Percentiles rank a stretch among this genome's conserved stretches.
Evolutionary conservation across 345 rosid species (phyloP).

Genomic region (Linum usitatissimum): DNA sequence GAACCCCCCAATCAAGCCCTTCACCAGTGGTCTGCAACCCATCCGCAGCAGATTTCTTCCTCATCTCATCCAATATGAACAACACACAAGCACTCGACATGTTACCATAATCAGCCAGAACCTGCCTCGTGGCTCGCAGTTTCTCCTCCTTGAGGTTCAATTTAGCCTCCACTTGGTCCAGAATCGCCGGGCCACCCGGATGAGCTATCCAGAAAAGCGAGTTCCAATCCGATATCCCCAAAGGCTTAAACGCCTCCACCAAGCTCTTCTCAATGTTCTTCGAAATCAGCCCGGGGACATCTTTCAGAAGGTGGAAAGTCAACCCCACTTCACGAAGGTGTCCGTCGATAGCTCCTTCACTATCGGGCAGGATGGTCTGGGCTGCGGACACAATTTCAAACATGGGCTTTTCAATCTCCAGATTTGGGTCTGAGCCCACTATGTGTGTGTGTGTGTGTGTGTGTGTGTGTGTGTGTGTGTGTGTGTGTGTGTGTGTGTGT

Average conservation of each 20-base stretch:
- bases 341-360: background rate
- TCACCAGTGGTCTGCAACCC: constrained; percentile 1
- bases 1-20: constrained; percentile 5
- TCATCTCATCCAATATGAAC: constrained; percentile 4
- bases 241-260: background rate
- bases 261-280: constrained; percentile 5
- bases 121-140: constrained; percentile 2
- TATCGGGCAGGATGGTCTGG: background rate
- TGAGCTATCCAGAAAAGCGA: constrained; percentile 1
- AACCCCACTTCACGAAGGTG: constrained; percentile 3
- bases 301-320: background rate
- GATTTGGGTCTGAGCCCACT: constrained; percentile 1
- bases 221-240: constrained; percentile 5
- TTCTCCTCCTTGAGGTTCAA: constrained; percentile 1
- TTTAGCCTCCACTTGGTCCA: constrained; percentile 3
- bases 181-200: background rate
- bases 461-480: no score
- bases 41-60: constrained; percentile 1
- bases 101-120: background rate
- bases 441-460: no score
- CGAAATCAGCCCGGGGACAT: background rate
- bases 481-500: no score
- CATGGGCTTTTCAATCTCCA: background rate
- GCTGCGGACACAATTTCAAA: constrained; percentile 1
- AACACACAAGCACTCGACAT: constrained; percentile 3